Evolutionary conservation across 345 rosid genomes (phyloP).

Genomic region (Brassica juncea): DNA sequence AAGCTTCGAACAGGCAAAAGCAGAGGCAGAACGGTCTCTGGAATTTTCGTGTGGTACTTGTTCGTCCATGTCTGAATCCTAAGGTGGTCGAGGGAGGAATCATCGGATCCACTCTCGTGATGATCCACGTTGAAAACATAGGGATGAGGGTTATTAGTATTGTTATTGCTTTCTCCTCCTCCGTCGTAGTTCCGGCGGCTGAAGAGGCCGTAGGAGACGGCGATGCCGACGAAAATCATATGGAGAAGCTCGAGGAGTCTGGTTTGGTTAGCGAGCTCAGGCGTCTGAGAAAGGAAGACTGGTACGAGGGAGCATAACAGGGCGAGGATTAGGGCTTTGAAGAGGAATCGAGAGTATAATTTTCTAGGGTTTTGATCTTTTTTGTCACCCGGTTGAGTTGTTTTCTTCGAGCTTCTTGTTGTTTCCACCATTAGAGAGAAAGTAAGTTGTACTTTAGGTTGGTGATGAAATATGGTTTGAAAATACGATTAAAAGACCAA

Average conservation of each 20-base stretch:
- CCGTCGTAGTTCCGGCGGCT: slow-evolving; percentile 63
- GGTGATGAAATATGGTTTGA: slow-evolving; percentile 30
- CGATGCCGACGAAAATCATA: slow-evolving; percentile 88
- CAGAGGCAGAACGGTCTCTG: slow-evolving; percentile 64
- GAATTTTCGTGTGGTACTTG: slow-evolving; percentile 61
- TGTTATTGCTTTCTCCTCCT: slow-evolving; percentile 39
- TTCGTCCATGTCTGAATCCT: slow-evolving; percentile 79
- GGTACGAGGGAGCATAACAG: slow-evolving; percentile 54
- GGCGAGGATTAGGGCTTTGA: slow-evolving; percentile 60
- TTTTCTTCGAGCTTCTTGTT: slow-evolving; percentile 41
- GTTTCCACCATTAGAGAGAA: slow-evolving; percentile 64
- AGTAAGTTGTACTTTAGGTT: slow-evolving; percentile 24
- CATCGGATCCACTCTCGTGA: slow-evolving; percentile 37
- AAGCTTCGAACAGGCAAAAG: slow-evolving; percentile 86
- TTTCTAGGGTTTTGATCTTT: slow-evolving; percentile 51
- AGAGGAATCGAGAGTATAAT: slow-evolving; percentile 57
- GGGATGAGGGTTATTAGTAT: slow-evolving; percentile 51
- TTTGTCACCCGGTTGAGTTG: slow-evolving; percentile 30
- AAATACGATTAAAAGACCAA: slow-evolving; percentile 13
- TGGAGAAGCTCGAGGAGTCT: slow-evolving; percentile 84
- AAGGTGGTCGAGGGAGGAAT: slow-evolving; percentile 31
- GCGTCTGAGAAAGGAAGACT: slow-evolving; percentile 76
- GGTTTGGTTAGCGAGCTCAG: slow-evolving; percentile 78
- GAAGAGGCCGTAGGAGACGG: slow-evolving; percentile 96
- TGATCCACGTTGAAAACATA: slow-evolving; percentile 75